Evolutionary conservation across 768 basidiomycete genomes (phyloP).

Genomic region (Suillus fuscotomentosus): DNA sequence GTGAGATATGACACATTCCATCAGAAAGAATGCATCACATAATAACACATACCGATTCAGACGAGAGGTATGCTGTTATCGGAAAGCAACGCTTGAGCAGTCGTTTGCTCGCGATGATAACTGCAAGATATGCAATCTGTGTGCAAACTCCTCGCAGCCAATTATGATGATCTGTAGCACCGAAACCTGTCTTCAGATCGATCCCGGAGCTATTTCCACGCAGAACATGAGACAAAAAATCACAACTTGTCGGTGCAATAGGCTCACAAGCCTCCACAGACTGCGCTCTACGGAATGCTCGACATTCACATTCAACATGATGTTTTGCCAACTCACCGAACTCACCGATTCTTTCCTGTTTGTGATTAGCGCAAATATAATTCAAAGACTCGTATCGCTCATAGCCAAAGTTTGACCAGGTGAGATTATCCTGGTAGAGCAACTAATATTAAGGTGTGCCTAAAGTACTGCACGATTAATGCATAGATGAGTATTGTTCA

Average conservation of each 20-base stretch:
- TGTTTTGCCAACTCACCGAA: not conserved
- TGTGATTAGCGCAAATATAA: not conserved
- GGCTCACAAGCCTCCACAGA: not conserved
- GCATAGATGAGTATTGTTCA: not conserved
- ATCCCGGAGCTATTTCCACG: slow-evolving; percentile 39
- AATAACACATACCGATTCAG: slow-evolving; percentile 12
- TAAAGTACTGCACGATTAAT: not conserved
- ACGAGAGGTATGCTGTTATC: not conserved
- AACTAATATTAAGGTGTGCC: not conserved
- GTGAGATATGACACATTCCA: not conserved
- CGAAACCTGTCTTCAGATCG: slow-evolving; percentile 58
- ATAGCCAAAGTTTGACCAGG: not conserved
- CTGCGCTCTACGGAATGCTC: not conserved
- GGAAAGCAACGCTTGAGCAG: slow-evolving; percentile 28
- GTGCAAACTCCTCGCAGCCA: slow-evolving; percentile 33
- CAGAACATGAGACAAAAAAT: slow-evolving; percentile 28
- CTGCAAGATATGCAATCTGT: slow-evolving; percentile 46
- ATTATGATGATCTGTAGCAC: slow-evolving; percentile 66
- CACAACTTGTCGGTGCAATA: not conserved
- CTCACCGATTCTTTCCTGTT: not conserved
- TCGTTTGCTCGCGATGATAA: slow-evolving; percentile 77
- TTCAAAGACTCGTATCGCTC: not conserved
- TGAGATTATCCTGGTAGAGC: not conserved
- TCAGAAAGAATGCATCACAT: not conserved
- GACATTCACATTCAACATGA: not conserved